These are phyloP conservation scores for Talaromyces sp. DNA, from an alignment of 2,329 filamentous ascomycete genomes.

Conservation along the genomic window DNA sequence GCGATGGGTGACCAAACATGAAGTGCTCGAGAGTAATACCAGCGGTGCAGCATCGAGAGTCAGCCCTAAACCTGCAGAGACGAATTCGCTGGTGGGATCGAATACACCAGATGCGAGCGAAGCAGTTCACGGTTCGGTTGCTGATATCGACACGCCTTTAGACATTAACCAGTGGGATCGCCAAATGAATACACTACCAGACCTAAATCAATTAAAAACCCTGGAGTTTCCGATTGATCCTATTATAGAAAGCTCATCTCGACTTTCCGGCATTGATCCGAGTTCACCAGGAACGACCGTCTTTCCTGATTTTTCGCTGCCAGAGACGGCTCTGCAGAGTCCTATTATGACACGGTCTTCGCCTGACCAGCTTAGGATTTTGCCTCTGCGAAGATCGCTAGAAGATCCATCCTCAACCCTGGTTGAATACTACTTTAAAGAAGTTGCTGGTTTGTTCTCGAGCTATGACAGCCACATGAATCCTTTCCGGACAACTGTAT, in stretches of 20 bases:
- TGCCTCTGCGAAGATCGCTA: conserved; percentile 32
- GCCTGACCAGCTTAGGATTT: conserved; percentile 11
- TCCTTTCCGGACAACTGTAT: conserved; percentile 54
- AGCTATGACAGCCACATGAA: conserved; percentile 59
- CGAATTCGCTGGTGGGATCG: background rate
- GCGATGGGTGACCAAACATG: conserved; percentile 32
- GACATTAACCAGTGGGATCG: conserved; percentile 24
- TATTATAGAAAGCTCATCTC: background rate
- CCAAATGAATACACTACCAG: conserved; percentile 24
- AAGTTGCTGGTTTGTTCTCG: conserved; percentile 57
- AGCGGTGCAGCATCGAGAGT: background rate
- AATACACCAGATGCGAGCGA: background rate
- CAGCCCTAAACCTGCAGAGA: background rate
- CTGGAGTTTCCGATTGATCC: conserved; percentile 1
- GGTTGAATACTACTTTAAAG: conserved; percentile 59
- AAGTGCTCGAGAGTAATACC: conserved; percentile 12
- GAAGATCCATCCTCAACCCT: conserved; percentile 50
- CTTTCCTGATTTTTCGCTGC: background rate
- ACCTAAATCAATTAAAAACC: conserved; percentile 26
- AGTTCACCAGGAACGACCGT: background rate
- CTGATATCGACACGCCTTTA: background rate
- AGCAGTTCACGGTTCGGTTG: background rate
- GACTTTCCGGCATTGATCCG: background rate
- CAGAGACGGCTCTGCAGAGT: conserved; percentile 19
- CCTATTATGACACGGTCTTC: conserved; percentile 11